Evolutionary conservation across 2,329 filamentous ascomycete species (phyloP).

Genomic region (Trichoderma sp.): DNA sequence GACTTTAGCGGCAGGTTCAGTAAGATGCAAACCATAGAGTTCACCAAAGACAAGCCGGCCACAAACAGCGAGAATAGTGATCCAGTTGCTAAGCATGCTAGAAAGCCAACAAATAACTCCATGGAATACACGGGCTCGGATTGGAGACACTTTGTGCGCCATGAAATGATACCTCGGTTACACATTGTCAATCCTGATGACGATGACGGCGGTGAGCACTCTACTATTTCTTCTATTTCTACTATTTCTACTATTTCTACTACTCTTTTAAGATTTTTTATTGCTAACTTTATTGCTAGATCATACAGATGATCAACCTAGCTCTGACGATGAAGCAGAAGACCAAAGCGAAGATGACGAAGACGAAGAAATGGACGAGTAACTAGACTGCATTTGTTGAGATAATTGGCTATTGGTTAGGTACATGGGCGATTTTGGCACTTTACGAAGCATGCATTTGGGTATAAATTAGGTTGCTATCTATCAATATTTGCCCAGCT

Average conservation of each 20-base stretch:
- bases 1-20: fast-evolving
- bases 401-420: no score
- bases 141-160: conserved; percentile 41
- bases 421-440: no score
- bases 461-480: no score
- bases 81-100: no score
- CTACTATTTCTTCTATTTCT: neutral
- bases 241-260: neutral
- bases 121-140: conserved; percentile 43
- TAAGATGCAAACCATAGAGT: neutral
- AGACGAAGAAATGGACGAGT: neutral
- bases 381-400: neutral
- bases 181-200: neutral
- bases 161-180: conserved; percentile 35
- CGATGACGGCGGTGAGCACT: neutral
- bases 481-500: neutral
- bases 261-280: neutral
- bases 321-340: neutral
- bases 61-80: neutral
- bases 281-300: neutral
- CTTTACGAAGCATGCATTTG: no score
- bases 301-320: neutral
- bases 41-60: neutral
- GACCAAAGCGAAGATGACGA: neutral
- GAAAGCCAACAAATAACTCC: neutral